These are phyloP conservation scores for Cladophialophora chaetospira DNA, from an alignment of 2,329 filamentous ascomycete species.

Conservation along the genomic window DNA sequence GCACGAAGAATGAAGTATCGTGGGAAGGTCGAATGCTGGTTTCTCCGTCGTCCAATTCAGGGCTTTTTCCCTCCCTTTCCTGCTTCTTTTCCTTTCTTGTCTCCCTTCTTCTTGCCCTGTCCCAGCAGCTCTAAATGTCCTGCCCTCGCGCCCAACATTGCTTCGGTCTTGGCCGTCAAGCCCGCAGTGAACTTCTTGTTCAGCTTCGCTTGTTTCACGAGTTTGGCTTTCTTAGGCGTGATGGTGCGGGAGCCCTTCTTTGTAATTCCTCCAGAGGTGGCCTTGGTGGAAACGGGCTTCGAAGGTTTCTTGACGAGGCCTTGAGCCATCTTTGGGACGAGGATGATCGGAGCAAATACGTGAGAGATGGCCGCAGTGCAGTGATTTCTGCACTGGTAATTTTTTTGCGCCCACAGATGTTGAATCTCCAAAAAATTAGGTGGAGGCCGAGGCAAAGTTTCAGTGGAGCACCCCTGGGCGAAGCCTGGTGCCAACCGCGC, in stretches of 20 bases:
- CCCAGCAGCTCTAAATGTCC: conserved; percentile 70
- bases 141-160: conserved; percentile 64
- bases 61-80: conserved; percentile 21
- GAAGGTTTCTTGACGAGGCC: conserved; percentile 29
- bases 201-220: conserved; percentile 64
- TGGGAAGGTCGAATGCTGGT: not conserved
- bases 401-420: not conserved
- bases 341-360: not conserved
- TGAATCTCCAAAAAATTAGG: no score
- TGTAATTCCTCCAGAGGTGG: conserved; percentile 45
- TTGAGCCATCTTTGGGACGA: conserved; percentile 28
- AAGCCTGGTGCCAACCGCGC: no score
- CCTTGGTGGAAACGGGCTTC: conserved; percentile 16
- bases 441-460: no score
- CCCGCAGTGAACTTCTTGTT: conserved; percentile 68
- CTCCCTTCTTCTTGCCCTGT: conserved; percentile 61
- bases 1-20: no score
- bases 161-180: conserved; percentile 67
- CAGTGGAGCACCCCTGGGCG: no score
- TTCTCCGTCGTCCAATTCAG: conserved; percentile 6
- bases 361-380: not conserved
- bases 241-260: conserved; percentile 64
- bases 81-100: conserved; percentile 10
- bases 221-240: conserved; percentile 64
- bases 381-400: no score